Evolutionary conservation across 2,329 filamentous ascomycete species (phyloP).

Genomic region (Cladosporium phlei): DNA sequence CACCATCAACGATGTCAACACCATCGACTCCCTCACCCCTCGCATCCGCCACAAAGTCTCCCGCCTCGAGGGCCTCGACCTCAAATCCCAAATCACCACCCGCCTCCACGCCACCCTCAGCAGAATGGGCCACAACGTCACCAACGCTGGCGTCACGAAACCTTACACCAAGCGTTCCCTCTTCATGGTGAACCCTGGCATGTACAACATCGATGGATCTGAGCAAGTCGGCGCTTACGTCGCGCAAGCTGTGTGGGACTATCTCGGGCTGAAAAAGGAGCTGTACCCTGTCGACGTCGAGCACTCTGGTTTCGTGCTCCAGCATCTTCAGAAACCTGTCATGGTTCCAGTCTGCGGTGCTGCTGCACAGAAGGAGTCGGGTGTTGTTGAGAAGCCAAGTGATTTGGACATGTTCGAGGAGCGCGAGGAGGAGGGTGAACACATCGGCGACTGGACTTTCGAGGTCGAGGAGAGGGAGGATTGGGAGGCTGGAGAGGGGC

Average conservation of each 20-base stretch:
- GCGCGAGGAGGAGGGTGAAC: neutral
- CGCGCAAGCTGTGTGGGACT: neutral
- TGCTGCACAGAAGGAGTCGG: neutral
- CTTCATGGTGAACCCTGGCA: neutral
- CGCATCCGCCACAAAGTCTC: conserved; percentile 1
- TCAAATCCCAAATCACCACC: neutral
- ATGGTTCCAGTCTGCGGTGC: neutral
- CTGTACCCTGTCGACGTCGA: neutral
- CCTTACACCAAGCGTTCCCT: neutral
- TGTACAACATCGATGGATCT: neutral
- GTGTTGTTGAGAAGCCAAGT: neutral
- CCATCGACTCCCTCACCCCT: neutral
- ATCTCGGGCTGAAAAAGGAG: neutral
- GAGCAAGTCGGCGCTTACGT: conserved; percentile 2
- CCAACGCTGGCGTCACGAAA: neutral
- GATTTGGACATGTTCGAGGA: neutral
- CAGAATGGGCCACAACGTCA: neutral
- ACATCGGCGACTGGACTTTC: neutral
- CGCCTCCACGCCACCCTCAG: neutral
- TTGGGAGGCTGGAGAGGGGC: neutral
- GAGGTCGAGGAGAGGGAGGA: neutral
- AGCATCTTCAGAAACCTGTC: neutral
- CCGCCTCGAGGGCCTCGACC: conserved; percentile 4
- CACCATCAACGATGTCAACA: too few relatives aligned
- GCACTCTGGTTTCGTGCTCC: conserved; percentile 1